phyloP scores from a whole-genome alignment of 2,329 filamentous ascomycete species.

The Lachnellula suecica region DNA sequence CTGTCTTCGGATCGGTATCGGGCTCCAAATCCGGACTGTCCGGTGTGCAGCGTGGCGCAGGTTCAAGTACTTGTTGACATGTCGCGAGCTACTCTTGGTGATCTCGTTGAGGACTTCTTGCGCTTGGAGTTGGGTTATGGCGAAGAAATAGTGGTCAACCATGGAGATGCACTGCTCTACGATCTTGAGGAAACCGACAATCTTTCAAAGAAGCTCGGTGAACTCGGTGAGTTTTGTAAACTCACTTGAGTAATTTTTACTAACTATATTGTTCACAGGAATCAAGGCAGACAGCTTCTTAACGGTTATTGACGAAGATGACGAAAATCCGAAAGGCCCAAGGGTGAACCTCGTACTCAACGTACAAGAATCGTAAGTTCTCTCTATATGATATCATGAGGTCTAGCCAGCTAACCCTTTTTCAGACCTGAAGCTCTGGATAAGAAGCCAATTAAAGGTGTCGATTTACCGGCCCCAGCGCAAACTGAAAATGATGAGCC shows the following conservation, averaged over 20 bases:
- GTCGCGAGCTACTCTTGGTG: constrained; percentile 69
- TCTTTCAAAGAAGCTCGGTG: constrained; percentile 72
- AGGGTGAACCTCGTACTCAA: constrained; percentile 79
- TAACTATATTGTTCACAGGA: constrained; percentile 43
- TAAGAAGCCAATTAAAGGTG: constrained; percentile 53
- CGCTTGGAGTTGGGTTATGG: constrained; percentile 71
- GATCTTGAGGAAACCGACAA: constrained; percentile 90
- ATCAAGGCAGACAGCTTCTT: constrained; percentile 74
- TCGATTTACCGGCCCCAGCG: constrained; percentile 21
- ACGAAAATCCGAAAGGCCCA: constrained; percentile 52
- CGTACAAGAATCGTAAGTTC: constrained; percentile 60
- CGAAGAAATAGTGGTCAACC: constrained; percentile 78
- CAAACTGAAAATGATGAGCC: constrained; percentile 10
- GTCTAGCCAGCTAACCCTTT: constrained; percentile 12
- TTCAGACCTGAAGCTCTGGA: constrained; percentile 32
- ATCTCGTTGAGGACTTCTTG: constrained; percentile 76
- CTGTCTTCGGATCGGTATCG: constrained; percentile 57
- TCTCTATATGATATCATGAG: background rate
- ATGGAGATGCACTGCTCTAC: constrained; percentile 76
- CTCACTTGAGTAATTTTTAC: constrained; percentile 3
- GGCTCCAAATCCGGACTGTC: constrained; percentile 76
- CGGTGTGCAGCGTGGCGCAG: constrained; percentile 77
- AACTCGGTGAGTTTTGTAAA: constrained; percentile 57
- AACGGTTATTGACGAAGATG: constrained; percentile 80
- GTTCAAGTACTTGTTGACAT: constrained; percentile 67